Base-by-base conservation (phyloP, 805 yeast species). In the Sugiyamaella lignohabitans region DNA sequence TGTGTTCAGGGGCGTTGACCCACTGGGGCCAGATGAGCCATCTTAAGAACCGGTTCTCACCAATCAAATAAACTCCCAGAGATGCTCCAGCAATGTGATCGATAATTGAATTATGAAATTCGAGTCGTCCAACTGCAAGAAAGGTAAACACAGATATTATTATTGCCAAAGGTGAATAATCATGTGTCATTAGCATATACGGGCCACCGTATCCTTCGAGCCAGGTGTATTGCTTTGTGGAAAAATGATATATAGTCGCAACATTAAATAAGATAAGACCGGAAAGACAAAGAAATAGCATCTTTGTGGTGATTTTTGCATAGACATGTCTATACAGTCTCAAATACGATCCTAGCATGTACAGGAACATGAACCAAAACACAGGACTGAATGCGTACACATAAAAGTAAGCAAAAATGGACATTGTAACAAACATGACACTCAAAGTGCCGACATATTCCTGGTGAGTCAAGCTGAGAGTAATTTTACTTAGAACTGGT, bases 1-100 rank as follows among this genome's bases (percentile, higher is more conserved):
- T 27, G 19, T 5, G 16, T 11, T 16, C 27, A 5, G 16, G 18
- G 3, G 20, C 47, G 5, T 11, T n/a, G 5, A 43, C 4, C 47
- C 47, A 43, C 10, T 24, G 16, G 6, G 21, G 11, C 42, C 42
- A 43, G 16, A 43, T 37, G 20, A 23, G n/a, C 3, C 17, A 21
- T 10, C 47, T 14, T 17, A 43, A 30, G 18, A 43, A 14, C 16
- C 16, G 17, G 22, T 43, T 17, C 4, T 43, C 47, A 23, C 34
- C 40, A 16, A 43, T 43, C 2, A 43, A 37, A 43, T 43, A 43
- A 8, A 43, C 42, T 14, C 23, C 17, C 16, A 43, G 34, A 19
- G 47, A 35, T 21, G 34, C 16, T n/a, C 30, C 20, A 14, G 42
- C 47, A 3, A 30, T 14, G 18, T 17, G 14, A 32, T 43, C 34